Base-by-base conservation (phyloP, 352 stramenopile species). In the Pythium guiyangense region DNA sequence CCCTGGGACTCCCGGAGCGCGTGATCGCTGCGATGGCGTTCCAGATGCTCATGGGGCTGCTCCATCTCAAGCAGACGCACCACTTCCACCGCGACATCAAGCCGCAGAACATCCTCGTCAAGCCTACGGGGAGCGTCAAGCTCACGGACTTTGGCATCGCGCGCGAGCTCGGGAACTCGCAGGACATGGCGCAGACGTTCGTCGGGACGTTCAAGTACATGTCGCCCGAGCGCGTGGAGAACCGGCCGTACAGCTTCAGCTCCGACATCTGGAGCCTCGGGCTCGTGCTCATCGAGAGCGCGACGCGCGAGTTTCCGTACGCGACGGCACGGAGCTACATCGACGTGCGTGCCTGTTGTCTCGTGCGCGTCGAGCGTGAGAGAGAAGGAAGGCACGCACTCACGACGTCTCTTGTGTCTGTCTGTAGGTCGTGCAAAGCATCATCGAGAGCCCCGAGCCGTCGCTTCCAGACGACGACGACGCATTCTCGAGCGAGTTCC, bases 11-110 rank as follows among this genome's bases (percentile, higher is more conserved):
- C 18, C 74, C 78, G 14, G 80, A 91, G 53, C 37, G 43, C 0
- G 69, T 89, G 6, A 56, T 86, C 18, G 78, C 78, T 27, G 63
- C 70, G 17, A 80, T 89, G 59, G 76, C 77, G 12, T 82, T 73
- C 57, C 78, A 88, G 43, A 72, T 88, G 39, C 63, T 91, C 29
- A 69, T 57, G 10, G 80, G 80, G n/a, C 67, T 91, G 11, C 59
- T 59, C 12, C 72, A 88, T 39, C 74, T 91, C 59, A 83, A 86
- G 60, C 61, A 70, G 1, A 63, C 73, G 31, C 74, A 82, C 34
- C 80, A 91, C 46, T 98, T 98, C 54, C 93, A 98, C 55, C 86
- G 93, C 39, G 93, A 98, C 57, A 83, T 98, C 57, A 98, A 98
- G 57, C 91, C 90, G 17, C 88, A 88, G 40, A 98, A 98, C 69